Percentiles rank a stretch among this genome's conserved stretches.
These are phyloP conservation scores for Pseudogymnoascus sp. DNA, from an alignment of 2,329 filamentous ascomycete genomes.

Conservation along the genomic window DNA sequence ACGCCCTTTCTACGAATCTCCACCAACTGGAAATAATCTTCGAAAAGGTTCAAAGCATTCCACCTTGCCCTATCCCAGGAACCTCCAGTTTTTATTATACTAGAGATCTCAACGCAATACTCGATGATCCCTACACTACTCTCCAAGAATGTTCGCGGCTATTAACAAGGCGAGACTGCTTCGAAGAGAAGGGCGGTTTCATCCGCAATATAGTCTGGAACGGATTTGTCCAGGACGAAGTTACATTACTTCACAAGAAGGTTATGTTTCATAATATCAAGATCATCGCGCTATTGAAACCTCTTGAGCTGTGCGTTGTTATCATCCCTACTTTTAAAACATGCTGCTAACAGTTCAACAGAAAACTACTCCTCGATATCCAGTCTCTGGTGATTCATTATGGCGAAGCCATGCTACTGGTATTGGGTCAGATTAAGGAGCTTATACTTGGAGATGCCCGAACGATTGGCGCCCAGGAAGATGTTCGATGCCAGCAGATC, in stretches of 20 bases:
- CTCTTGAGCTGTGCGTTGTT: slow-evolving; percentile 12
- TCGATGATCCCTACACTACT: background rate
- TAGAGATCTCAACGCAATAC: background rate
- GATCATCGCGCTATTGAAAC: slow-evolving; percentile 14
- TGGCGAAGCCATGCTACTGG: background rate
- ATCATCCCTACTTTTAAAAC: background rate
- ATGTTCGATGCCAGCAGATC: slow-evolving; percentile 7
- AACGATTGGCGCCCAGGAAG: background rate
- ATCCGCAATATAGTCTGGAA: slow-evolving; percentile 17
- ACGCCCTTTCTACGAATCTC: background rate
- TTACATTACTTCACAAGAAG: slow-evolving; percentile 12
- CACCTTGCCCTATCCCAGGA: background rate
- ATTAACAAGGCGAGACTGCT: slow-evolving; percentile 12
- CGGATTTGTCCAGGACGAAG: slow-evolving; percentile 13
- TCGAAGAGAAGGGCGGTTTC: slow-evolving; percentile 14
- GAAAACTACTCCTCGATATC: background rate
- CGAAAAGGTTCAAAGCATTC: background rate
- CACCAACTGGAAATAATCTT: background rate
- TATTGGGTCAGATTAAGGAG: background rate
- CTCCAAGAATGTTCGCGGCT: background rate
- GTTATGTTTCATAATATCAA: slow-evolving; percentile 16
- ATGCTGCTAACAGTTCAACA: background rate
- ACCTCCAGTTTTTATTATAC: background rate
- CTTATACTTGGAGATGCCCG: background rate
- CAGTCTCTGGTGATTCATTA: background rate